Evolutionary conservation across 805 yeast species (phyloP).

Genomic region (Nakazawaea ishiwadae): DNA sequence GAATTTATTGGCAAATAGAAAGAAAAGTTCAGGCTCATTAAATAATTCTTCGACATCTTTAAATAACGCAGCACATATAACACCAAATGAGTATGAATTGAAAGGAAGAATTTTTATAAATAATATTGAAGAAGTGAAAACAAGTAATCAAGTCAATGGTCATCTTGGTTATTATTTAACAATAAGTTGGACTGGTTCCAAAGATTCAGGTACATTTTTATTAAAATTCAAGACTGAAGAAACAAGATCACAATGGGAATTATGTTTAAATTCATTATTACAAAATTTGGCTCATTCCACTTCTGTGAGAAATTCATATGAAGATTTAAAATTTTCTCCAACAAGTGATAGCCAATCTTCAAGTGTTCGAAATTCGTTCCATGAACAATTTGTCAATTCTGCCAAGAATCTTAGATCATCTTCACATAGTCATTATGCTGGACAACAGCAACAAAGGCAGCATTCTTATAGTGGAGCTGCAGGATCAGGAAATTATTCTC

Average conservation of each 20-base stretch:
- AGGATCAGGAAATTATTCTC: not conserved
- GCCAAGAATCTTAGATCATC: slow-evolving; percentile 13
- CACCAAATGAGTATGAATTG: slow-evolving; percentile 39
- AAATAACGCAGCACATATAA: slow-evolving; percentile 4
- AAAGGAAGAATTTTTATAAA: slow-evolving; percentile 81
- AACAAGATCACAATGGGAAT: slow-evolving; percentile 75
- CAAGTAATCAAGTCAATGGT: slow-evolving; percentile 16
- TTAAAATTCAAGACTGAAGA: slow-evolving; percentile 84
- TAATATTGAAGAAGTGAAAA: slow-evolving; percentile 47
- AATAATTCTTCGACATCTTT: slow-evolving; percentile 24
- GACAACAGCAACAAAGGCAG: slow-evolving; percentile 6
- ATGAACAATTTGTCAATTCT: slow-evolving; percentile 14
- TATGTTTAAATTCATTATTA: slow-evolving; percentile 39
- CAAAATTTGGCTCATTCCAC: slow-evolving; percentile 11
- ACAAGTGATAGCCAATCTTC: slow-evolving; percentile 14
- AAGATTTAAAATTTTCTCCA: slow-evolving; percentile 19
- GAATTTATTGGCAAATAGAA: slow-evolving; percentile 45
- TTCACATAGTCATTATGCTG: slow-evolving; percentile 8
- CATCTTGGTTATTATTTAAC: slow-evolving; percentile 53
- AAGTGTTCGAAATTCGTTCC: slow-evolving; percentile 16
- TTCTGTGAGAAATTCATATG: slow-evolving; percentile 6
- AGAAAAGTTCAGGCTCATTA: slow-evolving; percentile 42
- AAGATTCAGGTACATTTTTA: slow-evolving; percentile 82
- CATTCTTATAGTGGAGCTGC: slow-evolving; percentile 8
- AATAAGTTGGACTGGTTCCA: slow-evolving; percentile 78